phyloP scores from a whole-genome alignment of 169 alveolate genomes.

The Plasmodium fragile region DNA sequence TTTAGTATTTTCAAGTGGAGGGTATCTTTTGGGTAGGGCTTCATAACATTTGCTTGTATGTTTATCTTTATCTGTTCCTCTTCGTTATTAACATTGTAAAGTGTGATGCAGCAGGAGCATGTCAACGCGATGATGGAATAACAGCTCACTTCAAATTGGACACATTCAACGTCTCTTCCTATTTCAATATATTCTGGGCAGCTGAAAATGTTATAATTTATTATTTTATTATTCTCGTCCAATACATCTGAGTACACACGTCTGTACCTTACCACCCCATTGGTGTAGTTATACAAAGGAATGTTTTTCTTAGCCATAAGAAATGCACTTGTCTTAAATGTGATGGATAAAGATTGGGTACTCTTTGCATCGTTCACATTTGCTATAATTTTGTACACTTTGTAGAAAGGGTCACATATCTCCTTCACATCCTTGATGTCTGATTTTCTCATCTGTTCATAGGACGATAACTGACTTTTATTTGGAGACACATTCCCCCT shows the following conservation, averaged over 20 bases:
- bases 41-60: constrained; percentile 26
- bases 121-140: constrained; percentile 14
- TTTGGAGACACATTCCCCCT: not conserved
- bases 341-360: not conserved
- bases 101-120: constrained; percentile 17
- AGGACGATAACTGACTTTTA: not conserved
- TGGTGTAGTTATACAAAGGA: constrained; percentile 58
- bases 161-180: constrained; percentile 35
- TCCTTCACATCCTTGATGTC: not conserved
- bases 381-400: constrained; percentile 47
- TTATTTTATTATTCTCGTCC: constrained; percentile 14
- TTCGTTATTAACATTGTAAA: constrained; percentile 26
- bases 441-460: not conserved
- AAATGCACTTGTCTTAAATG: constrained; percentile 34
- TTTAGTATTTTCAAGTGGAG: constrained; percentile 28
- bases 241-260: constrained; percentile 16
- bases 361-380: constrained; percentile 9
- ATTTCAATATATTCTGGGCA: constrained; percentile 31
- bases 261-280: constrained; percentile 13
- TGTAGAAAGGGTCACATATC: not conserved
- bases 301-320: constrained; percentile 2
- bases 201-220: constrained; percentile 34
- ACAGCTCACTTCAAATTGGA: constrained; percentile 44
- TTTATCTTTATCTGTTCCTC: constrained; percentile 60
- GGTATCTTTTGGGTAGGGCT: constrained; percentile 60